Evolutionary conservation across 2,329 filamentous ascomycete genomes (phyloP), one percentile per base, ranked within the genome.

Genomic region (Epichloe festucae): DNA sequence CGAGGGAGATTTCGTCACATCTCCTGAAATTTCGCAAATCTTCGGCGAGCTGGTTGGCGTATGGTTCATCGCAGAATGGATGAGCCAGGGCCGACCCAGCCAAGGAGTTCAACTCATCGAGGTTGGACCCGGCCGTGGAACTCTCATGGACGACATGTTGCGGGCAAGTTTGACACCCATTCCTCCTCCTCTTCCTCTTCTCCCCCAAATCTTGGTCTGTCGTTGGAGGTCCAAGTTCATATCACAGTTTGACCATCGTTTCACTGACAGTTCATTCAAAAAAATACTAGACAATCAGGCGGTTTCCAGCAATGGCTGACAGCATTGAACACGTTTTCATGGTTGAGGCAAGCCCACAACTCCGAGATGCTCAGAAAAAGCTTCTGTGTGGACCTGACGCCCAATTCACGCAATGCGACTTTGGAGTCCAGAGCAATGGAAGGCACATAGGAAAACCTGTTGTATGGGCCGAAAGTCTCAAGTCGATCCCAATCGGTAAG

Each of bases 21-120:
- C 90, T 0, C 93, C 93, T 0, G 93, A 98, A 68, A 97, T 98
- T 60, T 96, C 90, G 1, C 93, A 97, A 65, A 79, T 97, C 12
- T 98, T 98, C 69, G 93, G 93, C 23, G 93, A 98, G 70, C 76
- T 98, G 31, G 75, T 97, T 52, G 93, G 89, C 4, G 80, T 98
- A 59, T 98, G 93, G 93, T 84, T 95, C 55, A 84, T 97, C 49
- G 84, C 91, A 42, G 93, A 98, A 74, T 98, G 93, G 91, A 87
- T 97, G 66, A 85, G 86, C 41, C 93, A 98, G 66, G 90, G 89
- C 15, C 77, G 76, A 54, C 85, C 79, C 51, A 79, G 72, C 54
- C 74, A 77, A 34, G 88, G 87, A 27, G 82, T 96, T 15, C 85
- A 96, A 65, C 74, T 98, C 57, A 89, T 98, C 62, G 93, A 98